A percentile compares a stretch with the other conserved stretches of the same genome.
Evolutionary conservation across 2,329 filamentous ascomycete genomes (phyloP).

Genomic region (Fusarium sp.): DNA sequence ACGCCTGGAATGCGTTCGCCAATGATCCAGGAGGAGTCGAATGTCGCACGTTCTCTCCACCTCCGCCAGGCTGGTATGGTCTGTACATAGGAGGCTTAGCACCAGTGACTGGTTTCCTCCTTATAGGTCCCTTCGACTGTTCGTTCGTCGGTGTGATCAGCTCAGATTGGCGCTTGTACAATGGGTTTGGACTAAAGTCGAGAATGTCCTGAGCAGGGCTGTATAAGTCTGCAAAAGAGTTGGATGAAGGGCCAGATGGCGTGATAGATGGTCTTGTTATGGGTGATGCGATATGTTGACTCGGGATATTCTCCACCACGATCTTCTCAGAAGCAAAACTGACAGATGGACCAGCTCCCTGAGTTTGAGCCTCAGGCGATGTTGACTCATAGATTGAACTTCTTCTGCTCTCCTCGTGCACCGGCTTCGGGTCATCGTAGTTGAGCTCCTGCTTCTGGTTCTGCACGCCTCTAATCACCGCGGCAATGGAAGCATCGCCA

Average conservation of each 20-base stretch:
- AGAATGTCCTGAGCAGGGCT: conserved; percentile 12
- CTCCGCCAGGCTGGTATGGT: conserved; percentile 5
- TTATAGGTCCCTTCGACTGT: conserved; percentile 5
- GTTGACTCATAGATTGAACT: neutral
- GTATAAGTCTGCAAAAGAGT: conserved; percentile 1
- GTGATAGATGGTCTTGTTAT: neutral
- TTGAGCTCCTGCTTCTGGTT: conserved; percentile 20
- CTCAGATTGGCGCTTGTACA: neutral
- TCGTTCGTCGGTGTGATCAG: neutral
- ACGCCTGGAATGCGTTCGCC: conserved; percentile 8
- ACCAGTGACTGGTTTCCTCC: conserved; percentile 20
- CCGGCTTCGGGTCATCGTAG: conserved; percentile 2
- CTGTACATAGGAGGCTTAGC: neutral
- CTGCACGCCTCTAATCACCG: conserved; percentile 23
- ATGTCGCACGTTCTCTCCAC: neutral
- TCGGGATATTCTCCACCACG: neutral
- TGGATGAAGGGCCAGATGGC: neutral
- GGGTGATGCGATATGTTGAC: neutral
- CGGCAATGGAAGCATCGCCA: conserved; percentile 14
- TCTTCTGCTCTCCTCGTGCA: neutral
- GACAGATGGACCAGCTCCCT: neutral
- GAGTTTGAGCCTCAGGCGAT: neutral
- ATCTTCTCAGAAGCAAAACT: conserved; percentile 12
- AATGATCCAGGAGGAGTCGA: neutral
- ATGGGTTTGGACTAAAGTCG: neutral